Conservation (phyloP, 1,284 basidiomycete species). For the Melampsora larici-populina region DNA sequence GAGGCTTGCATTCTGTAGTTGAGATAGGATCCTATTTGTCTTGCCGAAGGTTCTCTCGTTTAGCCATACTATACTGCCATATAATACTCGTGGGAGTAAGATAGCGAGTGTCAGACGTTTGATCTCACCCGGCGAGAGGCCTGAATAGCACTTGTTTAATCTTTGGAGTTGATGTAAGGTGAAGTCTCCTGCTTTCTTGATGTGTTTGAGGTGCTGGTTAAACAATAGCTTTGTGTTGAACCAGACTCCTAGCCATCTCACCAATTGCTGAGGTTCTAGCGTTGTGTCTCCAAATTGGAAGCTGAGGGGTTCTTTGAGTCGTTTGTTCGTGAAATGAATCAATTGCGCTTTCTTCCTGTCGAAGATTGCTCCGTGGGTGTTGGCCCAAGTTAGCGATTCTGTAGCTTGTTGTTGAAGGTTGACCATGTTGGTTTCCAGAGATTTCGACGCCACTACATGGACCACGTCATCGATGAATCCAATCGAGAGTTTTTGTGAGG, state of each 20-base stretch:
- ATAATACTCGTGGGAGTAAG: no score
- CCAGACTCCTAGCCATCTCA: background rate
- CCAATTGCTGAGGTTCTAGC: background rate
- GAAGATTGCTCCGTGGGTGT: background rate
- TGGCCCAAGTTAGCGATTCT: background rate
- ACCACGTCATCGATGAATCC: slow-evolving; percentile 18
- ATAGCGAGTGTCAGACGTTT: no score
- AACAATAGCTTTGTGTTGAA: background rate
- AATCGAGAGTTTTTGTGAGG: background rate
- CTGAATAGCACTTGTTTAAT: background rate
- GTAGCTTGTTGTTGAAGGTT: background rate
- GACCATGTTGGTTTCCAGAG: background rate
- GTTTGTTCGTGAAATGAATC: background rate
- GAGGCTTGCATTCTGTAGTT: no score
- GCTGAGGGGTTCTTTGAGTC: background rate
- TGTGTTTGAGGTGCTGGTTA: background rate
- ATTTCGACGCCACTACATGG: background rate
- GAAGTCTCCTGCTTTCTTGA: background rate
- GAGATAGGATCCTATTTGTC: no score
- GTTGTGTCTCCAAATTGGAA: background rate
- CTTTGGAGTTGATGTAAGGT: background rate
- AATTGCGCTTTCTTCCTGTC: slow-evolving; percentile 5
- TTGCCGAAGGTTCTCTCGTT: no score
- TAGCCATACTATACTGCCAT: background rate
- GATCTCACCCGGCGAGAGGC: no score